Evolutionary conservation across 768 basidiomycete genomes (phyloP).

Genomic region (Rhodotorula taiwanensis): DNA sequence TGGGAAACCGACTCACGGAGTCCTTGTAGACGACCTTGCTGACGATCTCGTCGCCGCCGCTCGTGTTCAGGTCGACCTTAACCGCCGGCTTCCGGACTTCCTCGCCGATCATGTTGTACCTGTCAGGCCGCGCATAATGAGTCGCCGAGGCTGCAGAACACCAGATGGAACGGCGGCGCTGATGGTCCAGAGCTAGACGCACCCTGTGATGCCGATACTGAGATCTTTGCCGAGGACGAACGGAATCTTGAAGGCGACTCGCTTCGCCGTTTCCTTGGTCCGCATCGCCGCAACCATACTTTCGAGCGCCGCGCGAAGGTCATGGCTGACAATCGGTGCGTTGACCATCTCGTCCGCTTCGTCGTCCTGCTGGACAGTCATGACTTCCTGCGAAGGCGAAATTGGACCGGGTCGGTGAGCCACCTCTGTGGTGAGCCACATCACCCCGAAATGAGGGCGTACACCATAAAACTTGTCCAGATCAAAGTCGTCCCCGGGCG

Average conservation of each 20-base stretch:
- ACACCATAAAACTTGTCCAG: conserved; percentile 64
- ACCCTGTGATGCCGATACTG: conserved; percentile 47
- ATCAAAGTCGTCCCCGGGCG: conserved; percentile 61
- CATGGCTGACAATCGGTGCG: conserved; percentile 12
- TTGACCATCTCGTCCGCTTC: neutral
- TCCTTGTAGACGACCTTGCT: conserved; percentile 68
- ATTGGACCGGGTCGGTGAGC: no score
- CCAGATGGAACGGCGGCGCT: accelerated
- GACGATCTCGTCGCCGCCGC: conserved; percentile 51
- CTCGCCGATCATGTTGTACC: conserved; percentile 80
- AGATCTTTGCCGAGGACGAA: conserved; percentile 58
- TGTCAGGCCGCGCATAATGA: conserved; percentile 42
- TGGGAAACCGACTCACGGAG: conserved; percentile 51
- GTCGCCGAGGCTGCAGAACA: neutral
- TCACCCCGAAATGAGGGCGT: neutral
- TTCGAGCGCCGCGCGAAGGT: conserved; percentile 43
- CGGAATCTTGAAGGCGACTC: conserved; percentile 72
- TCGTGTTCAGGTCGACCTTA: conserved; percentile 56
- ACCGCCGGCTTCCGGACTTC: conserved; percentile 76
- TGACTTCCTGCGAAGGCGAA: neutral
- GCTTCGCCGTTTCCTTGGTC: conserved; percentile 73
- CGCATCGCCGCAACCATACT: conserved; percentile 54
- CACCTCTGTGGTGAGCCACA: no score
- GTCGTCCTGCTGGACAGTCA: conserved; percentile 8
- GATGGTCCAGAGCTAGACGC: conserved; percentile 4